phyloP scores from a whole-genome alignment of 805 yeast genomes.

The Teunomyces panamensis region DNA sequence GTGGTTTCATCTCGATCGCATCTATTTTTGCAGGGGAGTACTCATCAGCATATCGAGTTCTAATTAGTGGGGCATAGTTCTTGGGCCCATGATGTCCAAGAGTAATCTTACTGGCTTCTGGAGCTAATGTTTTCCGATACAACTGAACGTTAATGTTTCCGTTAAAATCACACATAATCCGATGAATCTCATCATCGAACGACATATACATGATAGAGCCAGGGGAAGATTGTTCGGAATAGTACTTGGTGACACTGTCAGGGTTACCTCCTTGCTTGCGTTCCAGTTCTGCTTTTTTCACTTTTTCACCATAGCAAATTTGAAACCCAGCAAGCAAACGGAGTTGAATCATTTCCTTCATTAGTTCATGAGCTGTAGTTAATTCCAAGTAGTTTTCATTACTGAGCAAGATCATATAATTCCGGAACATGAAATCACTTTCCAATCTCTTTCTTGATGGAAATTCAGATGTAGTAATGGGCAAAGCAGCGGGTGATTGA shows the following conservation, averaged over 20 bases:
- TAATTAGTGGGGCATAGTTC: conserved; percentile 44
- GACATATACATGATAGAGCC: conserved; percentile 73
- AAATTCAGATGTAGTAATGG: conserved; percentile 73
- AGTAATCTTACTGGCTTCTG: conserved; percentile 3
- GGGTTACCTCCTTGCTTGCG: conserved; percentile 55
- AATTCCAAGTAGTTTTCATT: conserved; percentile 53
- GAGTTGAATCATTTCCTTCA: conserved; percentile 84
- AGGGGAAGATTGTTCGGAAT: conserved; percentile 43
- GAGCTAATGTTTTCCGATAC: conserved; percentile 33
- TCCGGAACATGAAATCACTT: conserved; percentile 70
- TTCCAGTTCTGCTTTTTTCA: conserved; percentile 61
- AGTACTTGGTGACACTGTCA: conserved; percentile 53
- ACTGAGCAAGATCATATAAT: conserved; percentile 74
- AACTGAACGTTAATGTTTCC: conserved; percentile 78
- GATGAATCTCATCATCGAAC: conserved; percentile 79
- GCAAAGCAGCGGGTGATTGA: conserved; percentile 90
- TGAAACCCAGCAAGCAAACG: conserved; percentile 88
- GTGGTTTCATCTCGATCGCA: conserved; percentile 50
- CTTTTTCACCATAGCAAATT: conserved; percentile 72
- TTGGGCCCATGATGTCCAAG: conserved; percentile 2
- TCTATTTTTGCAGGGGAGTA: conserved; percentile 59
- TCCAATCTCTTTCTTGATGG: conserved; percentile 70
- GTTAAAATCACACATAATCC: conserved; percentile 70
- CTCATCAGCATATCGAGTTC: conserved; percentile 73
- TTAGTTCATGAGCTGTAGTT: conserved; percentile 52